These are phyloP conservation scores for Lyophyllum decastes DNA, from an alignment of 768 basidiomycete species.

Conservation along the genomic window DNA sequence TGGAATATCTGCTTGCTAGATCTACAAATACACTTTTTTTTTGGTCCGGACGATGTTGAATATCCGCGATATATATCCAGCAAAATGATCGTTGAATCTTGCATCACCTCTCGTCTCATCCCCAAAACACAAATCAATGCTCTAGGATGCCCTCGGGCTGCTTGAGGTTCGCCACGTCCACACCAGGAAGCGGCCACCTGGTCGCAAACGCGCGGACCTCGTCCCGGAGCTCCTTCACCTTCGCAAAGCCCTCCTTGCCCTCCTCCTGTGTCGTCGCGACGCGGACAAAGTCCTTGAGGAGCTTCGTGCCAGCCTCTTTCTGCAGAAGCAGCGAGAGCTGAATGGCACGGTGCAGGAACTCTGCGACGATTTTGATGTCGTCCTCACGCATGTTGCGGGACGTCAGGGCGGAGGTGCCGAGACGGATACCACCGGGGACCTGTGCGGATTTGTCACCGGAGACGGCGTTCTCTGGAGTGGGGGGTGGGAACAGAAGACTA, in stretches of 20 bases:
- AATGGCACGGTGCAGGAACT: constrained; percentile 92
- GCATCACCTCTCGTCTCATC: background rate
- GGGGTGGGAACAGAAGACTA: background rate
- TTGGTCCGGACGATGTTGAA: constrained; percentile 52
- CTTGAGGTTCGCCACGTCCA: constrained; percentile 47
- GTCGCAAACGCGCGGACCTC: constrained; percentile 85
- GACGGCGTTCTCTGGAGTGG: constrained; percentile 82
- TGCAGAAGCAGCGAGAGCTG: constrained; percentile 89
- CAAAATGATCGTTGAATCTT: constrained; percentile 60
- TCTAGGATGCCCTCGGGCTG: constrained; percentile 61
- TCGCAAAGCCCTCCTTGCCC: constrained; percentile 67
- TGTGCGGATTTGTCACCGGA: constrained; percentile 96
- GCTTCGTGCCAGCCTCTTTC: constrained; percentile 92
- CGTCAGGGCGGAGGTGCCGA: constrained; percentile 92
- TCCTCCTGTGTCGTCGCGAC: constrained; percentile 70
- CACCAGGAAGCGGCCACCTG: constrained; percentile 93
- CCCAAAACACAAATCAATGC: background rate
- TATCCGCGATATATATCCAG: constrained; percentile 37
- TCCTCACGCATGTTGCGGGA: constrained; percentile 90
- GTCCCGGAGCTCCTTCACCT: constrained; percentile 71
- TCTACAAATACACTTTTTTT: constrained; percentile 15
- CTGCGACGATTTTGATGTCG: constrained; percentile 85
- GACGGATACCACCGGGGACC: constrained; percentile 94
- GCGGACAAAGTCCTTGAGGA: constrained; percentile 94
- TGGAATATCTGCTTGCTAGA: background rate